Percentiles rank a stretch among this genome's conserved stretches.
phyloP scores from a whole-genome alignment of 2,329 filamentous ascomycete genomes.

The Talaromyces sp. region DNA sequence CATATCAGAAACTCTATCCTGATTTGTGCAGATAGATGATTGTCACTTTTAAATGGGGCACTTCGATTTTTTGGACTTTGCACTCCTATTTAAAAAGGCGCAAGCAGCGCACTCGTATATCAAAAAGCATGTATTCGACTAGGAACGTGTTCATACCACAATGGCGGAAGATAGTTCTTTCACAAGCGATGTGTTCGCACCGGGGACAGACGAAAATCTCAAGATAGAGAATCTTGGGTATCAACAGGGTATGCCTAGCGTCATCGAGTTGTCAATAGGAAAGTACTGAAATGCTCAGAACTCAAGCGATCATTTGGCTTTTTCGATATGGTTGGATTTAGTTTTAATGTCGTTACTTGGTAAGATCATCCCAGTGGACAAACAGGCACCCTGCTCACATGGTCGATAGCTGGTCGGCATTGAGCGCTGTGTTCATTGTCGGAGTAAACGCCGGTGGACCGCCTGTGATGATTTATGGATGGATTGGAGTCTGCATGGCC shows the following conservation, averaged over 20 bases:
- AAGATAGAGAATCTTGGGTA: slow-evolving; percentile 11
- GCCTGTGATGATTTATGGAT: slow-evolving; percentile 57
- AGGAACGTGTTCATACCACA: background rate
- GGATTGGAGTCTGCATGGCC: slow-evolving; percentile 49
- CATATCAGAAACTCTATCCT: background rate
- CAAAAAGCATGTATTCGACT: background rate
- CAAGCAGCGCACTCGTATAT: background rate
- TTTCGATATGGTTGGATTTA: slow-evolving; percentile 57
- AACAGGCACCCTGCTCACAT: background rate
- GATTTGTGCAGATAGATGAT: background rate
- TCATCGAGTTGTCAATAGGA: background rate
- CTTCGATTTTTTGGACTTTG: background rate
- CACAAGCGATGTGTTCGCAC: background rate
- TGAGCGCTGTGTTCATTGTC: slow-evolving; percentile 53
- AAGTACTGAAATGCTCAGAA: slow-evolving; percentile 33
- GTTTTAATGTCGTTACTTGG: slow-evolving; percentile 55
- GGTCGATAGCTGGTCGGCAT: slow-evolving; percentile 48
- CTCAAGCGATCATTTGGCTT: slow-evolving; percentile 54
- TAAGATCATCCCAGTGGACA: slow-evolving; percentile 16
- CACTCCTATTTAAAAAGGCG: background rate
- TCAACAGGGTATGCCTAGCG: slow-evolving; percentile 6
- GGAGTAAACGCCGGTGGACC: slow-evolving; percentile 54
- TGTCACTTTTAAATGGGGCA: background rate
- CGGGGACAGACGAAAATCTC: slow-evolving; percentile 4
- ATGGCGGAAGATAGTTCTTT: background rate